Conservation (phyloP, 345 rosid genomes). For the Citrus mangshanensis region DNA sequence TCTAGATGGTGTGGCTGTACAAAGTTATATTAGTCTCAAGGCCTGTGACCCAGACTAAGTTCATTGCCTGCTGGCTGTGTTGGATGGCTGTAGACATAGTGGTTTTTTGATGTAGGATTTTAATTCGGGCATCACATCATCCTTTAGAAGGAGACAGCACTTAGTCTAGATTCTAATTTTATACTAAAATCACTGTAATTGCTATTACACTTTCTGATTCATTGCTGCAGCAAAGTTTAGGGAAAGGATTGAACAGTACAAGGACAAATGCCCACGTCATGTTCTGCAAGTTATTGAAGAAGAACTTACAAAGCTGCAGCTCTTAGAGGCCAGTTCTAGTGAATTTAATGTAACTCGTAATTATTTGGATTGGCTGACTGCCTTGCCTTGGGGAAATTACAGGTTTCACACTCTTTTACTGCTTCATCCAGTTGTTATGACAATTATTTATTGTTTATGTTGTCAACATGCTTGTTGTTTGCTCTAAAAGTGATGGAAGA, state of each 20-base stretch:
- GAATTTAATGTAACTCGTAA: constrained; percentile 99
- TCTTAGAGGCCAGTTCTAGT: constrained; percentile 98
- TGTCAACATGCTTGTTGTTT: not conserved
- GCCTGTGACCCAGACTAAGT: not conserved
- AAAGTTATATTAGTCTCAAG: not conserved
- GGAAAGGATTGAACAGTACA: constrained; percentile 87
- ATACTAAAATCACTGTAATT: not conserved
- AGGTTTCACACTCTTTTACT: constrained; percentile 46
- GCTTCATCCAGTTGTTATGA: not conserved
- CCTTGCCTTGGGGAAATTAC: constrained; percentile 95
- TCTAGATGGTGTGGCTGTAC: not conserved
- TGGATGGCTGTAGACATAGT: not conserved
- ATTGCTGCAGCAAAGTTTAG: constrained; percentile 78
- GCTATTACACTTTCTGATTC: constrained; percentile 3
- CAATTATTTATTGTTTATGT: not conserved
- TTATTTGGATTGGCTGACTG: constrained; percentile 98
- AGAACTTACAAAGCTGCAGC: constrained; percentile 95
- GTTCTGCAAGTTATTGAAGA: constrained; percentile 96
- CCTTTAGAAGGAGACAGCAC: not conserved
- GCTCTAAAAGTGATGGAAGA: not conserved
- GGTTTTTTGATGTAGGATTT: not conserved
- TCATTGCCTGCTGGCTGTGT: not conserved
- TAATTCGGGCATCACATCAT: not conserved
- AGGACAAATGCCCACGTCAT: constrained; percentile 82
- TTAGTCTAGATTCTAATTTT: not conserved